Base-by-base conservation (phyloP, 768 basidiomycete species). In the Cystobasidium ongulense region DNA sequence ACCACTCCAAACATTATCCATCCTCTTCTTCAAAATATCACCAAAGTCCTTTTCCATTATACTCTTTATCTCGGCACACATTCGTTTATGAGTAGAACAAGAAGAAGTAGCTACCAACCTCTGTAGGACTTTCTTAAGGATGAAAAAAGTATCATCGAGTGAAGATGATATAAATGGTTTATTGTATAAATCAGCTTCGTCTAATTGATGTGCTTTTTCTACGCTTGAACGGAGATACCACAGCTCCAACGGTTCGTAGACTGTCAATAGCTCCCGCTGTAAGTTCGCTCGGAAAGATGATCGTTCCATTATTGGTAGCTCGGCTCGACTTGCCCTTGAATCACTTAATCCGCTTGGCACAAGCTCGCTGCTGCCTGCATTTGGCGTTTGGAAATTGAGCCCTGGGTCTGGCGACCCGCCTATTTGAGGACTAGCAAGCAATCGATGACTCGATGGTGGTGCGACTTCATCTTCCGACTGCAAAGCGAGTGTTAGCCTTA, bases 121-220 rank as follows among this genome's bases (percentile, higher is more conserved):
- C 23, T 86, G 84, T 3, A 93, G 84, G 1, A 94, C 88, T 7
- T 87, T 84, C 81, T 96, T 97, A 74, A 98, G 84, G 72, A 99
- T 89, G 82, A 96, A 99, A 82, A 98, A 99, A 1, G 89, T 90
- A 77, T 98, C 96, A 80, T 99, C 96, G 0, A 83, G 80, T 0
- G 80, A 79, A 27, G 82, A 82, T 0, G 82, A 82, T 31, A 83
- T 70, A 73, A 83, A 63, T 86, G 91, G 46, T 78, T 82, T 53
- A 72, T 88, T 85, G 1, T 88, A 85, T 7, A 84, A 79, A 78
- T 97, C 92, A 1, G 87, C 84, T 17, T 84, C 87, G 29, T 95
- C 91, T 52, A 96, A 84, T 29, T 88, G 87, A 78, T 95, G 92
- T 0, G 95, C 95, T 85, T 94, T 96, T 79, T 95, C 91, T 61